These are phyloP conservation scores for Clonostachys byssicola DNA, from an alignment of 2,329 filamentous ascomycete species.

Conservation along the genomic window DNA sequence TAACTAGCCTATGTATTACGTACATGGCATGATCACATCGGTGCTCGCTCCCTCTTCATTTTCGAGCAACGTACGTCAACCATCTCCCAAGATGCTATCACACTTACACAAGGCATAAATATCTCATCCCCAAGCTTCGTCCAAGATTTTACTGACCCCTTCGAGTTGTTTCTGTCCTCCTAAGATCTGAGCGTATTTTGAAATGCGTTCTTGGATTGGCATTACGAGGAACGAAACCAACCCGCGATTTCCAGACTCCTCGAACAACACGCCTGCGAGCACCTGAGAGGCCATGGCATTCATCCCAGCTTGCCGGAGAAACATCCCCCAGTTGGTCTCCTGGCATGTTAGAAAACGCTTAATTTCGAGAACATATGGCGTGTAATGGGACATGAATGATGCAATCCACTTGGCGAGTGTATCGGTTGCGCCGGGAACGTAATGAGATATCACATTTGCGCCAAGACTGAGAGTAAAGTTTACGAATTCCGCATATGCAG, in stretches of 20 bases:
- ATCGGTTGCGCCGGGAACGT: slow-evolving; percentile 44
- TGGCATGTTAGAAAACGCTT: slow-evolving; percentile 26
- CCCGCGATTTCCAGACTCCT: slow-evolving; percentile 15
- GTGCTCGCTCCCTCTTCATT: no score
- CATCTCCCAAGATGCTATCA: no score
- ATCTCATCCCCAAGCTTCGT: slow-evolving; percentile 2
- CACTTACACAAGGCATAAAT: no score
- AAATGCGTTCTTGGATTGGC: slow-evolving; percentile 13
- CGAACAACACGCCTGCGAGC: slow-evolving; percentile 16
- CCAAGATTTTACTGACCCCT: slow-evolving; percentile 5
- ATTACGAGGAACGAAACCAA: slow-evolving; percentile 23
- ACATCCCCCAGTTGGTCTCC: slow-evolving; percentile 33
- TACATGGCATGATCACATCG: no score
- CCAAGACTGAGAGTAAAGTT: slow-evolving; percentile 38
- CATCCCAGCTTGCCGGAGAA: slow-evolving; percentile 26
- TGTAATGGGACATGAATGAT: slow-evolving; percentile 43
- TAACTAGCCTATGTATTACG: no score
- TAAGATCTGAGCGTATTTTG: slow-evolving; percentile 16
- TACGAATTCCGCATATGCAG: slow-evolving; percentile 43
- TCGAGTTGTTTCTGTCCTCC: slow-evolving; percentile 15
- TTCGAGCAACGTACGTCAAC: no score
- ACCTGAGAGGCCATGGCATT: slow-evolving; percentile 29
- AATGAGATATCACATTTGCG: slow-evolving; percentile 31
- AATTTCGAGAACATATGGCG: slow-evolving; percentile 13
- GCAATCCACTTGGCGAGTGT: slow-evolving; percentile 52